Conservation (phyloP, 495 filamentous ascomycete species). For the Neurospora tetrasperma region DNA sequence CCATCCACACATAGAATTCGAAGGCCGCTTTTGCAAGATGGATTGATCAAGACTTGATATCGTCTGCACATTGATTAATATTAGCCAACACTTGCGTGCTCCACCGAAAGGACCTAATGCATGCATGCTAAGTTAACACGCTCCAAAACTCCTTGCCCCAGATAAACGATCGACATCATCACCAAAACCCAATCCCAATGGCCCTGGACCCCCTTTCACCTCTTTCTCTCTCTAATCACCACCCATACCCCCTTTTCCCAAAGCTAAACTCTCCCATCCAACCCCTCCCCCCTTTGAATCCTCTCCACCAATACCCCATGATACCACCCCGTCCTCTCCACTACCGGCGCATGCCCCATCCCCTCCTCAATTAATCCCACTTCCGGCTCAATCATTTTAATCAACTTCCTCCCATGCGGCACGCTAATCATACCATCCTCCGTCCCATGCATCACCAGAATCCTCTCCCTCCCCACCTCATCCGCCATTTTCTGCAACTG, state of each 20-base stretch:
- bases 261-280: constrained; percentile 18
- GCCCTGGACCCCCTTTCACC: no score
- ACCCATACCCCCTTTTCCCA: background rate
- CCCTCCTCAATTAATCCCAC: constrained; percentile 46
- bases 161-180: no score
- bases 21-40: no score
- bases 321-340: constrained; percentile 54
- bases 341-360: constrained; percentile 56
- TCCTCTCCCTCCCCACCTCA: constrained; percentile 57
- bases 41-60: no score
- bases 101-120: no score
- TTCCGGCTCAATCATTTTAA: constrained; percentile 42
- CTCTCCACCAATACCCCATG: constrained; percentile 47
- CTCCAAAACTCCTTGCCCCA: no score
- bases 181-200: no score
- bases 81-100: no score
- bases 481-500: constrained; percentile 56
- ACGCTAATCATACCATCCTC: constrained; percentile 63
- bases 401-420: constrained; percentile 51
- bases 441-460: constrained; percentile 65
- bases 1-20: no score
- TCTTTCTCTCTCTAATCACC: no score
- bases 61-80: no score
- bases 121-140: no score
- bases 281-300: constrained; percentile 26